These are phyloP conservation scores for Amylocarpus encephaloides DNA, from an alignment of 2,329 filamentous ascomycete species.

Conservation along the genomic window DNA sequence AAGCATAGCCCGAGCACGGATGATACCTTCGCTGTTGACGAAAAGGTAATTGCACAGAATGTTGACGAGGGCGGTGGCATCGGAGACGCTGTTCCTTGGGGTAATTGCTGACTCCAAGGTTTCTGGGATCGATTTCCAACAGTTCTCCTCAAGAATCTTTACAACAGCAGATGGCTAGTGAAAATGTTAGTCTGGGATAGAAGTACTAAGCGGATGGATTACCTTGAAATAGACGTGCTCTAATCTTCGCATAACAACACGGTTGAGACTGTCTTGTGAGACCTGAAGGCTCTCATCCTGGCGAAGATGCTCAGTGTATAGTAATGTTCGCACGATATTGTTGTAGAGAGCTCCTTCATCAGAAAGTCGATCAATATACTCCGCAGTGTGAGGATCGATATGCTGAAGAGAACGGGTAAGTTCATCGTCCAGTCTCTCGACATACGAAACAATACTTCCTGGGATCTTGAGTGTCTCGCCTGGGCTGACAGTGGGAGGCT, in stretches of 20 bases:
- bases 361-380: slow-evolving; percentile 92
- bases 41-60: slow-evolving; percentile 94
- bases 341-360: slow-evolving; percentile 90
- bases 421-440: slow-evolving; percentile 94
- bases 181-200: slow-evolving; percentile 14
- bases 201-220: slow-evolving; percentile 24
- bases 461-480: slow-evolving; percentile 85
- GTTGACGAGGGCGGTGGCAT: slow-evolving; percentile 72
- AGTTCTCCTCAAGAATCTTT: slow-evolving; percentile 87
- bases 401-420: slow-evolving; percentile 93
- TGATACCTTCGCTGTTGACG: slow-evolving; percentile 88
- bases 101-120: slow-evolving; percentile 74
- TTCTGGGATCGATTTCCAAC: slow-evolving; percentile 73
- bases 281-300: slow-evolving; percentile 65
- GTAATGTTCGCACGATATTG: slow-evolving; percentile 77
- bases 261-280: slow-evolving; percentile 83
- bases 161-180: slow-evolving; percentile 77
- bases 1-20: slow-evolving; percentile 92
- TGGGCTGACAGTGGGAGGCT: slow-evolving; percentile 65
- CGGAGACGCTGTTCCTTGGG: slow-evolving; percentile 59
- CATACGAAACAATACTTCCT: slow-evolving; percentile 88
- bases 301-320: slow-evolving; percentile 80
- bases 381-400: slow-evolving; percentile 96
- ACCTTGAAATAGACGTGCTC: slow-evolving; percentile 99
- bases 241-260: slow-evolving; percentile 84